Conservation (phyloP, 495 filamentous ascomycete genomes). For the Tuber aestivum region DNA sequence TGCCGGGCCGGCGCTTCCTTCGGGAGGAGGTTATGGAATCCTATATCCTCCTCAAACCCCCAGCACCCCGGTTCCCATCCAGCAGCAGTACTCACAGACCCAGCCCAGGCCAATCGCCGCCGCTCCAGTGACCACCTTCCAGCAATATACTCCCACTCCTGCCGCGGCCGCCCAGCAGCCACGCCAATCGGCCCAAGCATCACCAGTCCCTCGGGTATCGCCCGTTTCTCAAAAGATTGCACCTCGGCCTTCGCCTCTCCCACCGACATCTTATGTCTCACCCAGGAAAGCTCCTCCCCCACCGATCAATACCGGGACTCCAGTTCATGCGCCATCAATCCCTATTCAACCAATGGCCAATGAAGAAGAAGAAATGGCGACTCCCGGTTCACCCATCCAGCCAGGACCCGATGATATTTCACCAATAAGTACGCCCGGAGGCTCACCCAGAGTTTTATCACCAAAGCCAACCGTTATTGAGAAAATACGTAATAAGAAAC, state of each 20-base stretch:
- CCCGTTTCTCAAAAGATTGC: constrained; percentile 30
- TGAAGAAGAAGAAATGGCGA: constrained; percentile 13
- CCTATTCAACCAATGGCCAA: constrained; percentile 12
- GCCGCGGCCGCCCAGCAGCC: constrained; percentile 37
- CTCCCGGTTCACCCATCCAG: constrained; percentile 39
- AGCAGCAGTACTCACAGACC: constrained; percentile 21
- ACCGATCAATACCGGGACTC: constrained; percentile 28
- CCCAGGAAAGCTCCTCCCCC: constrained; percentile 34
- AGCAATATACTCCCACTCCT: constrained; percentile 21
- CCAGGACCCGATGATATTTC: constrained; percentile 41
- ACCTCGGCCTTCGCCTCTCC: constrained; percentile 23
- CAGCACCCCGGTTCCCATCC: constrained; percentile 11
- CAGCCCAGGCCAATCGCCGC: constrained; percentile 21
- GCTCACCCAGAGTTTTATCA: constrained; percentile 27
- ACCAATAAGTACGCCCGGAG: constrained; percentile 40
- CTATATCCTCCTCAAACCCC: constrained; percentile 23
- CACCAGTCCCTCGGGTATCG: constrained; percentile 13
- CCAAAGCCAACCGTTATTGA: constrained; percentile 23
- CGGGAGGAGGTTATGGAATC: constrained; percentile 18
- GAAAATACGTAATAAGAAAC: constrained; percentile 29
- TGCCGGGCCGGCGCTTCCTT: constrained; percentile 15
- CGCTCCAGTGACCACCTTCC: constrained; percentile 19
- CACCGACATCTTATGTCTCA: constrained; percentile 15
- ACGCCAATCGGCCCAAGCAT: constrained; percentile 32
- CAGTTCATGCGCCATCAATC: constrained; percentile 12